Base-by-base conservation (phyloP, 2,329 filamentous ascomycete species). In the Colletotrichum australisinense region DNA sequence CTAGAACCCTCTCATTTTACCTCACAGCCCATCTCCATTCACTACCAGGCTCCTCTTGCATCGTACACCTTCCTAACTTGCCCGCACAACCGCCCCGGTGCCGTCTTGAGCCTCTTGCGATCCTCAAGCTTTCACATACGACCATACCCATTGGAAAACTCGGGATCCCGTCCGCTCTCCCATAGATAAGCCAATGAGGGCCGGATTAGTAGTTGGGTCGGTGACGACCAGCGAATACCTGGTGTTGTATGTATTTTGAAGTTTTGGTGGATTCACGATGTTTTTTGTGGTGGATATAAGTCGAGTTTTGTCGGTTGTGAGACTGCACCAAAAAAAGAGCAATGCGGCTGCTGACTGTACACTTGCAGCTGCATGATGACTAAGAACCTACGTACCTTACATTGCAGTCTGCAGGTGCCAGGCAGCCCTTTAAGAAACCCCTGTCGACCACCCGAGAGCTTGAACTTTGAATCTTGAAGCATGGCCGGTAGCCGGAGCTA, bases 1-100 rank as follows among this genome's bases (percentile, higher is more conserved):
- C 8, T 2, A 22, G 0, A 8, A 22, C 1, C 19, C 42, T 49
- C n/a, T 8, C 1, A 11, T 2, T 3, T 8, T 1, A 22, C 3
- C 19, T 49, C 4, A 9, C 4, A 49, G 8, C 42, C 0, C 42
- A 0, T 49, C 1, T 1, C 11, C 8, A 1, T 42, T 19, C 38
- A 4, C 19, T 4, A 22, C 0, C 0, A 49, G 0, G 0, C 42
- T 49, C n/a, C 8, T 49, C 42, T 8, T 22, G 19, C 8, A 8
- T 22, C 8, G 4, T 19, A 22, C 0, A 1, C 3, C 42, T 49
- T n/a, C 19, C 42, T 2, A 1, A 2, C 42, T 22, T 22, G n/a
- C 42, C 19, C 8, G 11, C 7, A 22, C 19, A 1, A 22, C 42
- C 0, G 42, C 7, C 3, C 8, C 7, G 4, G 19, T 49, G 42